Conservation (phyloP, 2,329 filamentous ascomycete genomes). For the Aspergillus nomiae region DNA sequence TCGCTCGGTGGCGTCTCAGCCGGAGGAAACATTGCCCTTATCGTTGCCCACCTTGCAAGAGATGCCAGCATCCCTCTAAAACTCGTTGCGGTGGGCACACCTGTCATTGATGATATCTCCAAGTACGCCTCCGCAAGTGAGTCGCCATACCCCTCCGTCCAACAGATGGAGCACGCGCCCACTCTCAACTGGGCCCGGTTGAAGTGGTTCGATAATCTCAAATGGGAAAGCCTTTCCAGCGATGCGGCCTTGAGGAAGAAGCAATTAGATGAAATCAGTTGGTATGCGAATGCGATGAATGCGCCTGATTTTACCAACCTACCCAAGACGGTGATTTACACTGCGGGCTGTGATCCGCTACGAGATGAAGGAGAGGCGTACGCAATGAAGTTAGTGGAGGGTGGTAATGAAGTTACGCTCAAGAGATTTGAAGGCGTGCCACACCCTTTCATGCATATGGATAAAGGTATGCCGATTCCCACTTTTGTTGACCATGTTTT, state of each 20-base stretch:
- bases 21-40: constrained; percentile 29
- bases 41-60: constrained; percentile 42
- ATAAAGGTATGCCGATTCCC: constrained; percentile 22
- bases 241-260: constrained; percentile 17
- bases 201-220: constrained; percentile 43
- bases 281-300: constrained; percentile 37
- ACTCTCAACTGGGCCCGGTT: constrained; percentile 50
- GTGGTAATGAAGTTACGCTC: constrained; percentile 50
- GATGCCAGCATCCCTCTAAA: constrained; percentile 42
- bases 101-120: constrained; percentile 45
- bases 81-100: constrained; percentile 45
- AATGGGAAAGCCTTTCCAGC: constrained; percentile 30
- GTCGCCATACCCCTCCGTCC: constrained; percentile 46
- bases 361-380: constrained; percentile 55
- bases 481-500: background rate
- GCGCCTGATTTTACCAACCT: constrained; percentile 40
- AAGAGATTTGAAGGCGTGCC: constrained; percentile 52
- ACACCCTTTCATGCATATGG: constrained; percentile 56
- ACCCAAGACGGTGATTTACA: constrained; percentile 45
- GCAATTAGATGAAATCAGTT: constrained; percentile 27
- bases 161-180: constrained; percentile 45
- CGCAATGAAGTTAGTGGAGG: constrained; percentile 43
- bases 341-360: constrained; percentile 49
- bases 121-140: constrained; percentile 38
- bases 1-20: constrained; percentile 52